phyloP scores from a whole-genome alignment of 768 basidiomycete genomes.

The Nidularia pulvinata region DNA sequence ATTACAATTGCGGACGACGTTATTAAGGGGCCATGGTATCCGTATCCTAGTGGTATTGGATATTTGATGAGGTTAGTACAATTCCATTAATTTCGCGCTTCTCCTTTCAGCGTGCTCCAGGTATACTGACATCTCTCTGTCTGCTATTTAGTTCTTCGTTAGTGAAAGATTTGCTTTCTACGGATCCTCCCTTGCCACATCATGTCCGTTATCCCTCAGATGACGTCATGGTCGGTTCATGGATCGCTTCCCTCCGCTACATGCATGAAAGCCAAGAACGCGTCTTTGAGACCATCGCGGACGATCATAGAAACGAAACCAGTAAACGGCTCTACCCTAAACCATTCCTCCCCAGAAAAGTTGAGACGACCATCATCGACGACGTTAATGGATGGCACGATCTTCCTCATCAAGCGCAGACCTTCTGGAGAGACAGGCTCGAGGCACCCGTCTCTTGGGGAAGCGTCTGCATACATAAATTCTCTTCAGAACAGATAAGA shows the following conservation, averaged over 20 bases:
- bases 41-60: background rate
- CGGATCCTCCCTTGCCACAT: background rate
- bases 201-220: background rate
- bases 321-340: background rate
- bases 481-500: background rate
- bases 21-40: background rate
- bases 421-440: background rate
- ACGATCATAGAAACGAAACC: background rate
- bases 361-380: background rate
- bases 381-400: background rate
- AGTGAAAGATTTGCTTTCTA: background rate
- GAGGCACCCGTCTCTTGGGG: background rate
- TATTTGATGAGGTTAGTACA: background rate
- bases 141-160: background rate
- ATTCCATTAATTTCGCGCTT: too few relatives aligned
- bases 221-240: background rate
- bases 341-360: background rate
- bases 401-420: background rate
- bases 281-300: background rate
- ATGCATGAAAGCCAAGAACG: background rate
- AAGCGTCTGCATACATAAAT: background rate
- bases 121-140: background rate
- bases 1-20: background rate
- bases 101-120: background rate
- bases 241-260: background rate